A percentile compares a stretch with the other conserved stretches of the same genome.
Evolutionary conservation across 805 yeast genomes (phyloP).

Genomic region (Nakazawaea sp.): DNA sequence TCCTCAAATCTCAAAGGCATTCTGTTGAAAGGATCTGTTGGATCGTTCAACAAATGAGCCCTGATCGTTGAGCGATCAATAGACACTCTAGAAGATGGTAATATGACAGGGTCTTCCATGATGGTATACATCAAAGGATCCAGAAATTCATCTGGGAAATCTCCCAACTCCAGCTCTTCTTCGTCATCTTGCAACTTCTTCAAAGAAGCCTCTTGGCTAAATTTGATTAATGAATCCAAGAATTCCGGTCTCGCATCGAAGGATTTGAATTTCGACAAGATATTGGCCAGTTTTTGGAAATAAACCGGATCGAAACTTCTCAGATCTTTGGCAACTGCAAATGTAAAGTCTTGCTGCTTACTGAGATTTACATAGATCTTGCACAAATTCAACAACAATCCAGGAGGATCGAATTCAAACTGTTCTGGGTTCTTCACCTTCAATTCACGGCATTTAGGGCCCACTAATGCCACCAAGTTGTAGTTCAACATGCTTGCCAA

Average conservation of each 20-base stretch:
- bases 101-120: conserved; percentile 94
- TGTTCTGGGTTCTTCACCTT: conserved; percentile 80
- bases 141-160: conserved; percentile 90
- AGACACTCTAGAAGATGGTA: conserved; percentile 79
- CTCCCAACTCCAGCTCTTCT: conserved; percentile 85
- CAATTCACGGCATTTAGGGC: conserved; percentile 86
- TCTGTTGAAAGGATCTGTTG: conserved; percentile 97
- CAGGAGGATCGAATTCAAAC: conserved; percentile 77
- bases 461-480: conserved; percentile 86
- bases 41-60: conserved; percentile 87
- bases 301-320: conserved; percentile 70
- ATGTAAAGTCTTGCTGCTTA: conserved; percentile 54
- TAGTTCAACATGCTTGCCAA: conserved; percentile 94
- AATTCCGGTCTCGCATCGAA: conserved; percentile 47
- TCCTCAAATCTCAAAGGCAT: conserved; percentile 86
- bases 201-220: conserved; percentile 60
- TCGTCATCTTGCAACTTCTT: conserved; percentile 60
- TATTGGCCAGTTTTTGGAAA: conserved; percentile 64
- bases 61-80: conserved; percentile 90
- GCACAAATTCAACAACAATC: conserved; percentile 59
- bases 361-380: conserved; percentile 73
- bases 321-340: conserved; percentile 85
- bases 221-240: conserved; percentile 41
- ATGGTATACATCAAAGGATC: conserved; percentile 96
- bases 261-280: conserved; percentile 47